Evolutionary conservation across 139 green algal species (phyloP), one percentile per base, ranked within the genome.

Genomic region (Edaphochlamys debaryana): DNA sequence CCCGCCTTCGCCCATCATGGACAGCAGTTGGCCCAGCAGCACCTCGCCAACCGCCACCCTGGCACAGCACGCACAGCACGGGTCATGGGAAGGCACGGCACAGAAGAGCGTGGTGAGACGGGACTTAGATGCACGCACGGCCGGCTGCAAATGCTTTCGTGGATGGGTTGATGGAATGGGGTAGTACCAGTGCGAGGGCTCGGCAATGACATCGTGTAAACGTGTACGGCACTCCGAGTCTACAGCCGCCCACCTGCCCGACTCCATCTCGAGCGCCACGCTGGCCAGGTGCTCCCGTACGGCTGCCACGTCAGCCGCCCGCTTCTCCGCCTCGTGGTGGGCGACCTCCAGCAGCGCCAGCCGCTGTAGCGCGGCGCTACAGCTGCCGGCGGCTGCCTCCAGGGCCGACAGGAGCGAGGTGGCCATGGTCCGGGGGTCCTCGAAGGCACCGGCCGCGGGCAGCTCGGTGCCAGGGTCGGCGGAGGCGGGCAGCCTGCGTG

Each of bases 301-400:
- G 63, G 42, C 77, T 30, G 3, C 77, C 77, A 83, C 63, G 32
- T 34, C 64, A 0, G 13, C 77, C 64, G 62, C 77, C 7, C 77
- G 63, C 0, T 36, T 32, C 29, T 75, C 77, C 34, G 48, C 77
- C 64, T 83, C 77, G 30, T 54, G 48, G 45, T 83, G 77, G 9
- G 77, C 63, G 34, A 83, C 45, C 77, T 83, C 45, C 64, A 83
- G 77, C 32, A 83, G 77, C 15, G 63, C 77, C 45, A 67, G 6
- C 22, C 64, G 63, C 48, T 83, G 77, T 34, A 83, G 45, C 23
- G 77, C 77, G 4, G 77, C 77, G 15, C 22, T 36, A 45, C 45
- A 67, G 34, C 63, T 75, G n/a, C 22, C 11, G 8, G 27, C 64
- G 3, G 77, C 77, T 1, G 32, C 17, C 19, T 75, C 77, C 34